Evolutionary conservation across 257 asterid genomes (phyloP), one percentile per base, ranked within the genome.

Genomic region (Przewalskia tangutica): DNA sequence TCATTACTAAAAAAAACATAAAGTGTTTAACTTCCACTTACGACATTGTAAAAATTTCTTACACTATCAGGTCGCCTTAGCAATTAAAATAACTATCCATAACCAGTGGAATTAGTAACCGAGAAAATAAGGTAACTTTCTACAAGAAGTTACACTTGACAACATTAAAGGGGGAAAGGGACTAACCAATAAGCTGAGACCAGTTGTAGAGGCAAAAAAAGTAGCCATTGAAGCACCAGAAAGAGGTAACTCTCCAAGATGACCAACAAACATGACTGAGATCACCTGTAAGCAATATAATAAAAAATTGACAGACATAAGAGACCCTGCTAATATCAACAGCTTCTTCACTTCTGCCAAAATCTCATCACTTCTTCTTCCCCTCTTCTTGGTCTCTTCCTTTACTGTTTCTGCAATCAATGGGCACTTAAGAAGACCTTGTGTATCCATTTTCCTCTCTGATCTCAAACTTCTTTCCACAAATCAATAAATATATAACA

Each of bases 211-310:
- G 48, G 91, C 93, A 63, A 91, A 91, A 20, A 93, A 90, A 83
- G 95, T 88, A 85, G 95, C 93, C 93, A 90, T 91, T 11, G 95
- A 88, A 20, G 95, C 93, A 48, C 95, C 95, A 42, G 95, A 88
- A 46, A 91, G 93, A 59, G 93, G 89, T 1, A 91, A 77, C 27
- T 91, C 95, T 48, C 93, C 91, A 1, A 82, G 90, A 66, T 91
- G 95, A 32, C 95, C 95, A 6, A 90, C 95, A 64, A 90, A 91
- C 95, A 91, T 91, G 4, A 91, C 88, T 4, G 95, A 91, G 51
- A 91, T 90, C 6, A 90, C 87, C 36, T 87, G 91, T 16, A 89
- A 42, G 13, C 85, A 90, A 23, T 89, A 85, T 62, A 89, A 55
- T 51, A 91, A 81, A 32, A 91, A 88, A 65, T 89, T 91, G 6